Conservation (phyloP, 1,139 yeast genomes). For the Geotrichum restrictum region DNA sequence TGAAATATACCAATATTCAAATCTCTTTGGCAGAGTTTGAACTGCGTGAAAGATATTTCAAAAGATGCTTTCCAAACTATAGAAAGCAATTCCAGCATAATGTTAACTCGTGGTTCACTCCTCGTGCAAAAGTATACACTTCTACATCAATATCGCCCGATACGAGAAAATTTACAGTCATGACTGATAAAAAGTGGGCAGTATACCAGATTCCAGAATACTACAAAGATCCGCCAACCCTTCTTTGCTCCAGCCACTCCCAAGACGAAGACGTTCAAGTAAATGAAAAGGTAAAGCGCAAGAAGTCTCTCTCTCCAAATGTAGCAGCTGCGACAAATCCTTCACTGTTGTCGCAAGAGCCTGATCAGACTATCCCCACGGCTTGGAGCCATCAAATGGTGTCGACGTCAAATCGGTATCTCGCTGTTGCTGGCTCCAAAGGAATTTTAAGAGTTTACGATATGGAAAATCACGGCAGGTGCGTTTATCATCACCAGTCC, state of each 20-base stretch:
- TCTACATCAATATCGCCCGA: slow-evolving; percentile 64
- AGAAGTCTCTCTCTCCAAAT: background rate
- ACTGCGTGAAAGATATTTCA: slow-evolving; percentile 43
- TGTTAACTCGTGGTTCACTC: slow-evolving; percentile 55
- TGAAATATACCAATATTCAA: too few species aligned
- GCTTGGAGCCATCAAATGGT: slow-evolving; percentile 67
- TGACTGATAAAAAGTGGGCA: slow-evolving; percentile 69
- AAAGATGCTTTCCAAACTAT: slow-evolving; percentile 79
- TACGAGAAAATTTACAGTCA: slow-evolving; percentile 57
- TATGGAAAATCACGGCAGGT: slow-evolving; percentile 52
- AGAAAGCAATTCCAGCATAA: slow-evolving; percentile 61
- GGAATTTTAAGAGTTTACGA: slow-evolving; percentile 69
- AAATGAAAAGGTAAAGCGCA: slow-evolving; percentile 22
- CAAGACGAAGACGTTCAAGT: slow-evolving; percentile 51
- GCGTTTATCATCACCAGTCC: slow-evolving; percentile 65
- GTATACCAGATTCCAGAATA: slow-evolving; percentile 52
- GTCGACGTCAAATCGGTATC: slow-evolving; percentile 54
- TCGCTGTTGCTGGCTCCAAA: slow-evolving; percentile 69
- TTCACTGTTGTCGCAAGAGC: slow-evolving; percentile 24
- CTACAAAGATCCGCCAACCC: slow-evolving; percentile 48
- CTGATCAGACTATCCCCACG: slow-evolving; percentile 24
- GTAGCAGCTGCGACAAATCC: background rate
- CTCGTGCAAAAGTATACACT: slow-evolving; percentile 48
- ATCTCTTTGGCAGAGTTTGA: slow-evolving; percentile 20
- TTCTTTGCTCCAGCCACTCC: slow-evolving; percentile 64